Conservation (phyloP, 805 yeast species). For the Candida coquimbonensis region DNA sequence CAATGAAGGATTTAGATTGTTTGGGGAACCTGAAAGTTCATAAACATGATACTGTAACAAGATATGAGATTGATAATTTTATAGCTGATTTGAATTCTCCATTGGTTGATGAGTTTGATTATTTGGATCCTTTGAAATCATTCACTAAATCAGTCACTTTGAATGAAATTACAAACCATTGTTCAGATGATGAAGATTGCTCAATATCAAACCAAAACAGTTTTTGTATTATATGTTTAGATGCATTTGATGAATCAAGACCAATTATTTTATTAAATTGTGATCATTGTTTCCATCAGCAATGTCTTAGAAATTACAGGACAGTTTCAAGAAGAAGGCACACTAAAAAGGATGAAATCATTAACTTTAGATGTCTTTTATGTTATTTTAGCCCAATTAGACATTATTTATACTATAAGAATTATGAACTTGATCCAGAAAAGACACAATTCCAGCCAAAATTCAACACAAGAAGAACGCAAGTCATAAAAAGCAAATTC, state of each 20-base stretch:
- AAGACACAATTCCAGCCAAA: not conserved
- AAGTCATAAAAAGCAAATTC: not conserved
- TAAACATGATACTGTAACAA: not conserved
- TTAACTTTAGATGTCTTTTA: slow-evolving; percentile 2
- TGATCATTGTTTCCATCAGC: not conserved
- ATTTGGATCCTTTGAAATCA: not conserved
- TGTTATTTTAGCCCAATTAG: slow-evolving; percentile 2
- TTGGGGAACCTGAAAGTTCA: not conserved
- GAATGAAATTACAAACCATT: not conserved
- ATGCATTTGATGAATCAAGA: not conserved
- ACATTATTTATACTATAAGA: slow-evolving; percentile 3
- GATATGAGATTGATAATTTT: slow-evolving; percentile 2
- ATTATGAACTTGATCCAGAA: not conserved
- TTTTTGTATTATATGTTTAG: not conserved
- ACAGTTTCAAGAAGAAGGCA: not conserved
- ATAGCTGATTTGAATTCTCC: not conserved
- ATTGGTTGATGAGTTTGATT: not conserved
- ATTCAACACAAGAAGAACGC: not conserved
- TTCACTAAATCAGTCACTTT: not conserved
- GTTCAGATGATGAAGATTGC: no score
- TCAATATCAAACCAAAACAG: not conserved
- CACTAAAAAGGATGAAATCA: not conserved
- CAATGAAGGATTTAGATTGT: not conserved
- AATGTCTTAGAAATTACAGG: not conserved
- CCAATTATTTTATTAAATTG: not conserved